A percentile compares a stretch with the other conserved stretches of the same genome.
Evolutionary conservation across 2,329 filamentous ascomycete species (phyloP).

Genomic region (Epichloe sp.): DNA sequence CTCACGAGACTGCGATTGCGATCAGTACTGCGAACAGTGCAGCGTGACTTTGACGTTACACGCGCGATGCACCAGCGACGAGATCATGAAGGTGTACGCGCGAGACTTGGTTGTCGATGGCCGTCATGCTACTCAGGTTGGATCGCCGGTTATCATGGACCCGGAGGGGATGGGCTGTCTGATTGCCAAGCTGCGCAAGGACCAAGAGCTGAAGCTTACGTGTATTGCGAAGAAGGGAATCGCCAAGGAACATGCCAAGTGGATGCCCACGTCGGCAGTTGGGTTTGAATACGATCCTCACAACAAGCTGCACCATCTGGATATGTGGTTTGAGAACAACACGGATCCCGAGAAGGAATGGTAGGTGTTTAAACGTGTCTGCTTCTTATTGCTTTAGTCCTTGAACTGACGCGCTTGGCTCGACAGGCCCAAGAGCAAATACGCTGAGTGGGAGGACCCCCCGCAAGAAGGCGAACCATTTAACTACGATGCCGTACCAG

Average conservation of each 20-base stretch:
- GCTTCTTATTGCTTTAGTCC: not conserved
- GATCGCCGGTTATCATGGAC: conserved; percentile 73
- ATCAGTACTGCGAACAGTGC: conserved; percentile 87
- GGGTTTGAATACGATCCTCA: conserved; percentile 97
- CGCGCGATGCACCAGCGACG: conserved; percentile 71
- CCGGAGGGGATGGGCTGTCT: conserved; percentile 68
- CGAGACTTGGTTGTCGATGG: conserved; percentile 68
- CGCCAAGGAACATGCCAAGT: conserved; percentile 97
- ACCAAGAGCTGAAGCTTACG: conserved; percentile 78
- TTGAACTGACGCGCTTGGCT: not conserved
- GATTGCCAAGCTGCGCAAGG: conserved; percentile 80
- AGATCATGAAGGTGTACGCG: conserved; percentile 89
- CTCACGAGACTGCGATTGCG: conserved; percentile 91
- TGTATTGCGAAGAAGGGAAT: conserved; percentile 98
- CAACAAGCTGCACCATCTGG: conserved; percentile 85
- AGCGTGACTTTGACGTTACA: conserved; percentile 74
- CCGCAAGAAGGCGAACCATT: conserved; percentile 74
- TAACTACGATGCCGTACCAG: conserved; percentile 77
- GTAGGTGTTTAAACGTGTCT: conserved; percentile 33
- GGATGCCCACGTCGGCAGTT: conserved; percentile 83
- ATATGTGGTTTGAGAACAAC: conserved; percentile 78
- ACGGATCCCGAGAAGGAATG: conserved; percentile 71
- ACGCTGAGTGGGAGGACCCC: conserved; percentile 70
- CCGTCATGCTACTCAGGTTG: conserved; percentile 61
- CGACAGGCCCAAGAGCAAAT: conserved; percentile 64